Evolutionary conservation across 495 filamentous ascomycete species (phyloP).

Genomic region (Penicillium coffeae): DNA sequence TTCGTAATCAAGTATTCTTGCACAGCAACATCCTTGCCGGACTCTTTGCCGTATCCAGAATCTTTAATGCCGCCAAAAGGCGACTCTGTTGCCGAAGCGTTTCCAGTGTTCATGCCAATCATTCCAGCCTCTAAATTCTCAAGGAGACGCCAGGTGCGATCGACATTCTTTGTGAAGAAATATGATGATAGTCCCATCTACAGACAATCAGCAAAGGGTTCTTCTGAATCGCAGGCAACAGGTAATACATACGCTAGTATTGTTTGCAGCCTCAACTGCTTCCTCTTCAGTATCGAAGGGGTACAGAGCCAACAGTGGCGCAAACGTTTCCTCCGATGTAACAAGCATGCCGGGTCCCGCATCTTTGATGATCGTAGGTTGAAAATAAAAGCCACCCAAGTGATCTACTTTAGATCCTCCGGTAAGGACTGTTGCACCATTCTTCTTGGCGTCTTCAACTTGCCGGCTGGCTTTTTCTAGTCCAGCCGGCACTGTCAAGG

Average conservation of each 20-base stretch:
- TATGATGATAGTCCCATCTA: conserved; percentile 70
- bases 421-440: conserved; percentile 57
- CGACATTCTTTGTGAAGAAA: conserved; percentile 70
- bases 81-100: conserved; percentile 62
- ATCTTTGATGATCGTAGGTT: conserved; percentile 63
- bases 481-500: conserved; percentile 59
- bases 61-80: conserved; percentile 78
- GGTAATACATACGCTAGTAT: no score
- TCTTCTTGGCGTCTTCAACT: conserved; percentile 58
- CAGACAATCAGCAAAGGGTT: no score
- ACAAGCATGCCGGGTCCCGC: conserved; percentile 62
- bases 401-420: conserved; percentile 50
- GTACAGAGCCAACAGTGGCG: conserved; percentile 63
- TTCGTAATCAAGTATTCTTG: conserved; percentile 69
- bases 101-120: conserved; percentile 70
- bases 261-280: conserved; percentile 57
- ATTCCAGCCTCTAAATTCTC: conserved; percentile 75
- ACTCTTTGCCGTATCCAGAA: conserved; percentile 73
- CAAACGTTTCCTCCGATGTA: conserved; percentile 66
- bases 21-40: conserved; percentile 67
- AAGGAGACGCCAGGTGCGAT: conserved; percentile 66
- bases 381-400: conserved; percentile 63
- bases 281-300: conserved; percentile 68
- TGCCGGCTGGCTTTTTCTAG: conserved; percentile 60
- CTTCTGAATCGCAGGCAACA: no score